Evolutionary conservation across 257 asterid genomes (phyloP), one percentile per base, ranked within the genome.

Genomic region (Leptodermis oblonga): DNA sequence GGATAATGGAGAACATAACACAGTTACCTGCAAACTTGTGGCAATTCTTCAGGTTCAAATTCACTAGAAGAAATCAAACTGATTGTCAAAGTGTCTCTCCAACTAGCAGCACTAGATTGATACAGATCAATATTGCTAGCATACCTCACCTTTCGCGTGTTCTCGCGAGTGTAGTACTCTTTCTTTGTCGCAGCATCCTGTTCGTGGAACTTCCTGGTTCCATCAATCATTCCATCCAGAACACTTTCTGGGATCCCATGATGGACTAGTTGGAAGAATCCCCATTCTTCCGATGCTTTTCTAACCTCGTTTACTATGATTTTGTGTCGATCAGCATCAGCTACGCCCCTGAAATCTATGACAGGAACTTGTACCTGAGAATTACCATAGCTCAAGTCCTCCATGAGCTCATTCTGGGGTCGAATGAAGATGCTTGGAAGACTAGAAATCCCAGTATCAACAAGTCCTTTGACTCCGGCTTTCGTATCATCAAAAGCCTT

Each of bases 31-130:
- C 92, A 87, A 73, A 75, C 59, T 36, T 69, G 45, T 2, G 95
- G 95, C 74, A 89, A 46, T 18, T 87, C 86, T 45, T 82, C 65
- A 5, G 89, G 86, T 26, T 78, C 76, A 65, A 78, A 12, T 20
- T 20, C 28, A n/a, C 72, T 78, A 0, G 76, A 37, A 25, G 1
- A 28, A 12, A 4, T 0, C 22, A 71, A 23, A 31, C 84, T 76
- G 39, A 89, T 61, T 4, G 86, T 74, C 80, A 86, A 66, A 6
- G 93, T 73, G 58, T 90, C 96, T 62, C 86, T 86, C 94, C 94
- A 90, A 68, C 79, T 79, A 4, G 90, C 96, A 26, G 89, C 70
- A 3, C 77, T 67, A 0, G 92, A 80, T 2, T 76, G 68, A 20
- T 76, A 85, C 34, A 85, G 66, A 71, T 85, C 96, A 59, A 82